Evolutionary conservation across 2,329 filamentous ascomycete species (phyloP).

Genomic region (Botryosphaeria agaves): DNA sequence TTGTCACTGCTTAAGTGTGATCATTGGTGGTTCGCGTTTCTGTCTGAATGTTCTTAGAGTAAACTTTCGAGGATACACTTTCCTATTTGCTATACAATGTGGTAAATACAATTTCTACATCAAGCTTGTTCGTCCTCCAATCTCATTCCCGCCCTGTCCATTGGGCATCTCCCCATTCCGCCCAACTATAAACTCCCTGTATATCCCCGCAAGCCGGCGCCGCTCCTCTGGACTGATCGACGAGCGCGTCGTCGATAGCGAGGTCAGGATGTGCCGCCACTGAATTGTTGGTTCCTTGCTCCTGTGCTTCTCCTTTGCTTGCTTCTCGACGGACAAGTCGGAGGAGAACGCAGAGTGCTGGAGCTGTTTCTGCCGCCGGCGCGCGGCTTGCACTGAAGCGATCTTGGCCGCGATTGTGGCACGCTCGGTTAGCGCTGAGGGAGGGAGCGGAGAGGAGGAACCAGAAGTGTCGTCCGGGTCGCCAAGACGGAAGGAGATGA

Average conservation of each 20-base stretch:
- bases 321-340: not conserved
- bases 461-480: constrained; percentile 21
- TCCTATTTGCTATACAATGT: too few relatives aligned
- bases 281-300: constrained; percentile 59
- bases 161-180: constrained; percentile 90
- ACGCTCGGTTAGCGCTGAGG: constrained; percentile 51
- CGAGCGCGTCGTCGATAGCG: constrained; percentile 57
- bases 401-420: constrained; percentile 70
- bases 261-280: constrained; percentile 69
- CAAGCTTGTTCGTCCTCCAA: constrained; percentile 81
- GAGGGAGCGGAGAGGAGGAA: constrained; percentile 20
- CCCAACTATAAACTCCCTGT: constrained; percentile 81
- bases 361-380: constrained; percentile 42
- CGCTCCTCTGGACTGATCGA: constrained; percentile 72
- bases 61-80: too few relatives aligned
- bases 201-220: constrained; percentile 59
- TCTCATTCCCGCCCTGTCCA: constrained; percentile 78
- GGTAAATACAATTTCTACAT: too few relatives aligned
- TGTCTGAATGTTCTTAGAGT: too few relatives aligned
- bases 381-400: constrained; percentile 55
- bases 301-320: constrained; percentile 7
- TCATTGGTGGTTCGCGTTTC: too few relatives aligned
- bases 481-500: constrained; percentile 75
- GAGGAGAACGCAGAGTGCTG: constrained; percentile 17
- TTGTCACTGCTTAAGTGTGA: too few relatives aligned